phyloP scores from a whole-genome alignment of 768 basidiomycete genomes.

The Gloeopeniophorella convolvens region DNA sequence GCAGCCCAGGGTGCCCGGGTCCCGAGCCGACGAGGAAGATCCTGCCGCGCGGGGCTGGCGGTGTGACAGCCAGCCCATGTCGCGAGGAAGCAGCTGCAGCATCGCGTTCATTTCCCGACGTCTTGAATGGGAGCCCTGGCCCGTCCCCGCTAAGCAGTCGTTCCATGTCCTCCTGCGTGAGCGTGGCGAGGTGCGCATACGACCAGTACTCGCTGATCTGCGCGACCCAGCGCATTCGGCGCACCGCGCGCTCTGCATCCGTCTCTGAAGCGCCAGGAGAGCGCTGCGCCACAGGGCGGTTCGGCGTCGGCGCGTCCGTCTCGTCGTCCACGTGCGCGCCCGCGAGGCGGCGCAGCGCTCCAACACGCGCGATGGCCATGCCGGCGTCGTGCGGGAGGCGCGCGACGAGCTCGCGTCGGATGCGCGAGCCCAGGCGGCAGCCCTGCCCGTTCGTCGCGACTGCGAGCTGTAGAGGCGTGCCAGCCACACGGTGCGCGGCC shows the following conservation, averaged over 20 bases:
- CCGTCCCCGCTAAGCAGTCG: slow-evolving; percentile 44
- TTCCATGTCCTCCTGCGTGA: slow-evolving; percentile 64
- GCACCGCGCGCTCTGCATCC: slow-evolving; percentile 32
- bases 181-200: slow-evolving; percentile 60
- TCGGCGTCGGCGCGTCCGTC: slow-evolving; percentile 50
- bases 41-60: slow-evolving; percentile 42
- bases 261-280: slow-evolving; percentile 39
- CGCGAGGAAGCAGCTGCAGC: slow-evolving; percentile 18
- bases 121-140: slow-evolving; percentile 17
- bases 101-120: not conserved
- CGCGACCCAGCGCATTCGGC: slow-evolving; percentile 88
- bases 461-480: slow-evolving; percentile 64
- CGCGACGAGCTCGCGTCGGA: slow-evolving; percentile 78
- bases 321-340: slow-evolving; percentile 50
- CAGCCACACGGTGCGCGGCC: slow-evolving; percentile 74
- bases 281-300: slow-evolving; percentile 58
- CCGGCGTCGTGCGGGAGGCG: slow-evolving; percentile 69
- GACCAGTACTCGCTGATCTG: slow-evolving; percentile 98
- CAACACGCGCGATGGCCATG: slow-evolving; percentile 66
- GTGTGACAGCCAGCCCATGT: slow-evolving; percentile 24
- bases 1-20: slow-evolving; percentile 88
- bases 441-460: slow-evolving; percentile 91
- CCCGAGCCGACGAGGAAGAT: slow-evolving; percentile 93
- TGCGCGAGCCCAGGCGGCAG: slow-evolving; percentile 72
- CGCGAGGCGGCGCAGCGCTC: slow-evolving; percentile 55